Evolutionary conservation across 257 asterid species (phyloP).

Genomic region (Jaltomata sinuosa): DNA sequence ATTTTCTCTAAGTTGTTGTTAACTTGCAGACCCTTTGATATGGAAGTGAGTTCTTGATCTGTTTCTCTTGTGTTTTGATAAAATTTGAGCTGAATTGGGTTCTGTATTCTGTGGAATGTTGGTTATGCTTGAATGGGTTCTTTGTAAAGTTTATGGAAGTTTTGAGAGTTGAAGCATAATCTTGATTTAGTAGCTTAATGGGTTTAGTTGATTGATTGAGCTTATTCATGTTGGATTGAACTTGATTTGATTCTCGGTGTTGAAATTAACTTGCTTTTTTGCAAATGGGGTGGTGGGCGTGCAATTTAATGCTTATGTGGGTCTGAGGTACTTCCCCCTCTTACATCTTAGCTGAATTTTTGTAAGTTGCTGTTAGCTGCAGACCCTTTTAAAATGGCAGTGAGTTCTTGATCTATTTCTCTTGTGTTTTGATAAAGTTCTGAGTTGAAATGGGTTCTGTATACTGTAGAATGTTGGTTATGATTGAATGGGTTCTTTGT

Average conservation of each 20-base stretch:
- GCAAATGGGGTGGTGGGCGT: neutral
- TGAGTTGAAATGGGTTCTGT: neutral
- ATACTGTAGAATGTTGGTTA: neutral
- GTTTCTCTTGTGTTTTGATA: neutral
- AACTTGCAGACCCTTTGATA: too few species aligned
- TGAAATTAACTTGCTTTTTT: neutral
- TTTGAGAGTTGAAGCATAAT: neutral
- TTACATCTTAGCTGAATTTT: too few species aligned
- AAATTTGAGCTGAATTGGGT: neutral
- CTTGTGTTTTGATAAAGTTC: neutral
- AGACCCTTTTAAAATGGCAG: slow-evolving; percentile 21
- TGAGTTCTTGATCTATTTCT: slow-evolving; percentile 17
- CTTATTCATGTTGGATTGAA: neutral
- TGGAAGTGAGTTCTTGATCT: too few species aligned
- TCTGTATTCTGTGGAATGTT: neutral
- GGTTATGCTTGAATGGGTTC: neutral
- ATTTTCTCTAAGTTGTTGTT: too few species aligned
- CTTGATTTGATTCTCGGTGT: neutral
- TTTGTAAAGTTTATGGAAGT: neutral
- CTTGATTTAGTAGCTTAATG: neutral
- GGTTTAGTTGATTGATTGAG: neutral
- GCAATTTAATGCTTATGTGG: neutral
- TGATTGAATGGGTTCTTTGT: neutral
- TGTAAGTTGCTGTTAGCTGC: neutral
- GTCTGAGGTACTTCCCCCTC: too few species aligned